Evolutionary conservation across 2,329 filamentous ascomycete species (phyloP).

Genomic region (Gnomoniopsis smithogilvyi): DNA sequence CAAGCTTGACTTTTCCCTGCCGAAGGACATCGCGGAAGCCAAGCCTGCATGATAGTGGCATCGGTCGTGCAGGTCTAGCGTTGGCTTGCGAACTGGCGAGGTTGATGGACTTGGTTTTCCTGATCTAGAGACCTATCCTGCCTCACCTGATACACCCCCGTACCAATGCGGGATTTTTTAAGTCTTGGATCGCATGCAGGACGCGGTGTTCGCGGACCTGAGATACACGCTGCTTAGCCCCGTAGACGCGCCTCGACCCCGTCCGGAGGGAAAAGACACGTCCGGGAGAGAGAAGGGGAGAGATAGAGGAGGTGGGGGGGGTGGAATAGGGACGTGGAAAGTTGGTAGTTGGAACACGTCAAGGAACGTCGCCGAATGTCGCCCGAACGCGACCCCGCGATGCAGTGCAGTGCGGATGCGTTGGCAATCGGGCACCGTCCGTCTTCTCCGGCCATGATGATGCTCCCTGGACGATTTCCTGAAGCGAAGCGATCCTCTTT

Average conservation of each 20-base stretch:
- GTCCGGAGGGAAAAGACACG: neutral
- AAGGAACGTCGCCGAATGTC: neutral
- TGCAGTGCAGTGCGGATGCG: neutral
- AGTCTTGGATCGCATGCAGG: neutral
- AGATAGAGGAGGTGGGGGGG: too few relatives aligned
- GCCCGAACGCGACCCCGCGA: neutral
- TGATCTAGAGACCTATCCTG: neutral
- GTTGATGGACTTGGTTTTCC: neutral
- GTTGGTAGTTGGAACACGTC: neutral
- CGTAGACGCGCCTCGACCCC: neutral
- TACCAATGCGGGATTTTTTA: neutral
- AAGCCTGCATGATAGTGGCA: constrained; percentile 5
- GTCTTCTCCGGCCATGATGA: neutral
- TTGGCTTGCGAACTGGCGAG: neutral
- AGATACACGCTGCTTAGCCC: neutral
- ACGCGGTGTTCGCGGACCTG: neutral
- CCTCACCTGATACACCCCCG: constrained; percentile 3
- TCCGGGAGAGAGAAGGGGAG: neutral
- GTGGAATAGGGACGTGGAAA: neutral
- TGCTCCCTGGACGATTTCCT: neutral
- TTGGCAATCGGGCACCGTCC: constrained; percentile 5
- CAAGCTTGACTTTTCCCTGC: neutral
- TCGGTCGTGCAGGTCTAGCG: constrained; percentile 13
- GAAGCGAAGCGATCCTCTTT: neutral
- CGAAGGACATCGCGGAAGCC: neutral